Evolutionary conservation across 1,284 basidiomycete species (phyloP).

Genomic region (Kalmanozyma brasiliensis): DNA sequence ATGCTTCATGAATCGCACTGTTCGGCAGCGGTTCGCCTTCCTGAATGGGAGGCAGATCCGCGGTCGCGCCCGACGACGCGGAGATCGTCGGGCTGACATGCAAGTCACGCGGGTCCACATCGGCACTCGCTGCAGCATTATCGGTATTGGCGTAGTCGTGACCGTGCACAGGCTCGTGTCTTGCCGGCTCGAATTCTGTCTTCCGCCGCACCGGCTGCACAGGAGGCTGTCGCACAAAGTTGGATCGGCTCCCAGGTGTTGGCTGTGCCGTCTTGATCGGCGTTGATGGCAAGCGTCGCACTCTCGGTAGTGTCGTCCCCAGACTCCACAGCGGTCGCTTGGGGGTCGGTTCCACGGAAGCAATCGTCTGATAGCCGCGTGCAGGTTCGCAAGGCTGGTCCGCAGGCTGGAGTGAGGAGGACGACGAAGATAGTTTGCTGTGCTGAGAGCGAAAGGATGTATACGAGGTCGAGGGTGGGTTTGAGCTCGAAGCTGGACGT

Average conservation of each 20-base stretch:
- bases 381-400: background rate
- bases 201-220: background rate
- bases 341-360: slow-evolving; percentile 19
- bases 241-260: slow-evolving; percentile 16
- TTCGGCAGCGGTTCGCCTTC: slow-evolving; percentile 18
- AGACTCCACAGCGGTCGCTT: slow-evolving; percentile 33
- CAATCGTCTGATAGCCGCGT: slow-evolving; percentile 20
- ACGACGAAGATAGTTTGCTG: slow-evolving; percentile 1
- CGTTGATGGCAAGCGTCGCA: slow-evolving; percentile 15
- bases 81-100: slow-evolving; percentile 10
- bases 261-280: slow-evolving; percentile 14
- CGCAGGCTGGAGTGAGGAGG: slow-evolving; percentile 2
- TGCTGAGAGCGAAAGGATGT: slow-evolving; percentile 7
- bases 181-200: background rate
- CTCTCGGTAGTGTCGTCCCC: slow-evolving; percentile 16
- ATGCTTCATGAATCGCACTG: background rate
- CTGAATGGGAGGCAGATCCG: slow-evolving; percentile 15
- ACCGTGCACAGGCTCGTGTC: slow-evolving; percentile 6
- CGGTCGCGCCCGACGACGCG: background rate
- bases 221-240: slow-evolving; percentile 16
- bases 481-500: slow-evolving; percentile 2
- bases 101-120: background rate
- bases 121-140: background rate
- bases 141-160: slow-evolving; percentile 14
- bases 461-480: slow-evolving; percentile 8